Conservation (phyloP, 106 monocot species). For the Phalaenopsis equestris region DNA sequence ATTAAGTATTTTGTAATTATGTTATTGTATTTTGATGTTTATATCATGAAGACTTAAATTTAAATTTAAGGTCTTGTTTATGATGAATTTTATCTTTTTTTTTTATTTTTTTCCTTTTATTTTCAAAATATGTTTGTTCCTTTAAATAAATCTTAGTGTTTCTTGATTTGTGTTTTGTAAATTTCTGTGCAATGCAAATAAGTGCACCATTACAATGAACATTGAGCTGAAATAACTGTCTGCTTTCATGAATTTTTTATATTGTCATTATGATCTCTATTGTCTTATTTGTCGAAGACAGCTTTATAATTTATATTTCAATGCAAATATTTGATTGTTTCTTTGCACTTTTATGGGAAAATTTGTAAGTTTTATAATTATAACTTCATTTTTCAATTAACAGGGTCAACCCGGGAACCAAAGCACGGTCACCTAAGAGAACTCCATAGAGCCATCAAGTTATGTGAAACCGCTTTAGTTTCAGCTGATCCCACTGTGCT, state of each 20-base stretch:
- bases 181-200: background rate
- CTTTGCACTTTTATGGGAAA: background rate
- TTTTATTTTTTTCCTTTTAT: too few species aligned
- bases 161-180: background rate
- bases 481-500: slow-evolving; percentile 75
- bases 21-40: too few species aligned
- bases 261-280: background rate
- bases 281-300: background rate
- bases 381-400: slow-evolving; percentile 10
- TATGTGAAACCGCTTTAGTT: slow-evolving; percentile 85
- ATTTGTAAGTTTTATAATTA: background rate
- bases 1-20: background rate
- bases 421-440: slow-evolving; percentile 91
- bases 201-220: too few species aligned
- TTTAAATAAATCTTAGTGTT: too few species aligned
- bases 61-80: background rate
- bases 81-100: too few species aligned
- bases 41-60: background rate
- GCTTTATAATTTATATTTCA: background rate
- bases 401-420: slow-evolving; percentile 79
- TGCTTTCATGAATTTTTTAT: too few species aligned
- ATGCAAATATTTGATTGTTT: background rate
- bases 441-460: slow-evolving; percentile 79
- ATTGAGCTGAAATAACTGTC: too few species aligned
- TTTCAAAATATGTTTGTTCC: too few species aligned